Evolutionary conservation across 345 rosid genomes (phyloP).

Genomic region (Ceriops decandra): DNA sequence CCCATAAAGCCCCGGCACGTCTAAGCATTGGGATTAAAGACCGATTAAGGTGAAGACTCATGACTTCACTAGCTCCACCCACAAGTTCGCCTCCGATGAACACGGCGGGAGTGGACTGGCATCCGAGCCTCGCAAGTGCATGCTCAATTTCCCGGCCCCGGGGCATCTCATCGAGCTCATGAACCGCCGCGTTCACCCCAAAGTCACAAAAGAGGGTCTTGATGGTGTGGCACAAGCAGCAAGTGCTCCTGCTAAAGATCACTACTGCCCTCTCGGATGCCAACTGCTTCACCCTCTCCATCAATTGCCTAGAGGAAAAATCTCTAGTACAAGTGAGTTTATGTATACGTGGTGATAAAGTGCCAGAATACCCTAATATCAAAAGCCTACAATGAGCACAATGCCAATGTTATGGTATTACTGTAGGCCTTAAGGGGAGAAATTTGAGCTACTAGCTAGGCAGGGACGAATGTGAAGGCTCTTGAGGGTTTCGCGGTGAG

Average conservation of each 20-base stretch:
- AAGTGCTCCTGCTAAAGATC: slow-evolving; percentile 75
- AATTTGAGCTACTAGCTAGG: background rate
- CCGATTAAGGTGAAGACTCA: slow-evolving; percentile 81
- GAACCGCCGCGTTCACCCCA: slow-evolving; percentile 65
- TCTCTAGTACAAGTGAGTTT: too few relatives aligned
- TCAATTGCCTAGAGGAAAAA: slow-evolving; percentile 3
- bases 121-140: slow-evolving; percentile 59
- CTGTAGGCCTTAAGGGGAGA: background rate
- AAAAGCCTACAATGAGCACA: too few relatives aligned
- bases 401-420: too few relatives aligned
- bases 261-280: slow-evolving; percentile 78
- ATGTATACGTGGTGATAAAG: too few relatives aligned
- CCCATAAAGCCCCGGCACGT: slow-evolving; percentile 83
- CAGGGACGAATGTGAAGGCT: background rate
- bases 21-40: slow-evolving; percentile 73
- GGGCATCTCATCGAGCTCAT: slow-evolving; percentile 68
- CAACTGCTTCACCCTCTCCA: slow-evolving; percentile 63
- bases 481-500: slow-evolving; percentile 6
- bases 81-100: slow-evolving; percentile 80
- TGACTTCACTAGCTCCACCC: slow-evolving; percentile 79
- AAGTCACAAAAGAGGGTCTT: slow-evolving; percentile 60
- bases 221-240: slow-evolving; percentile 83
- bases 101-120: slow-evolving; percentile 59
- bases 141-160: slow-evolving; percentile 75
- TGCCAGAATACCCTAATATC: background rate